Evolutionary conservation across 208 protist genomes (phyloP), one percentile per base, ranked within the genome.

Genomic region (Willaertia magna): DNA sequence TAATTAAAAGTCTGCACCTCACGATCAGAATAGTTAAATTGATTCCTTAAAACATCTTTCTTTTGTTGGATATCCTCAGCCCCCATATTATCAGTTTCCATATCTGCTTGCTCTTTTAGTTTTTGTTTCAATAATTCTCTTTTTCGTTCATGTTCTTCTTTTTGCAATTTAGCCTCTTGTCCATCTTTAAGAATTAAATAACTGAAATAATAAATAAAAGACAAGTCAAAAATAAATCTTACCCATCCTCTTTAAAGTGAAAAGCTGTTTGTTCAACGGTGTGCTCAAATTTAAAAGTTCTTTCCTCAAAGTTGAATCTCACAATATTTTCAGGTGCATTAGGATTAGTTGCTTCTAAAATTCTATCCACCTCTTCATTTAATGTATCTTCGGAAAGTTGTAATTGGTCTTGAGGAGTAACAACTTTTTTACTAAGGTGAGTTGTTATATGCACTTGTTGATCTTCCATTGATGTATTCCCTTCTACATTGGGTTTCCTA

Each of bases 11-110:
- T 98, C 89, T 98, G 97, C 86, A 93, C 96, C 40, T 94, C 96
- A 55, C 97, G 93, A 52, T 98, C 95, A 74, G 93, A 96, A 92
- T 97, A 99, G 92, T 99, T 99, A 90, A 99, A 99, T 93, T 98
- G 95, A 91, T 98, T 98, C 85, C 97, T 96, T 16, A 98, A 89
- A 79, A 95, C 95, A 34, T 67, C 55, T 16, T 81, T 47, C 7
- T 84, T 93, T 93, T 16, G 93, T 96, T 12, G 92, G 92, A 18
- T 95, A 91, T 46, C 92, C 93, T 85, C 95, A 89, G 34, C 95
- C 93, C 26, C 94, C 79, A 49, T 88, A 48, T 93, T 93, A 22
- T 93, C 91, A 16, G 92, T 91, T 4, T 92, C 94, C 43, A 89
- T 85, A 85, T 92, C 89, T 12, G 92, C 91, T 89, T 95, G 92